phyloP scores from a whole-genome alignment of 2,329 filamentous ascomycete genomes.

The Akanthomyces lecanii region DNA sequence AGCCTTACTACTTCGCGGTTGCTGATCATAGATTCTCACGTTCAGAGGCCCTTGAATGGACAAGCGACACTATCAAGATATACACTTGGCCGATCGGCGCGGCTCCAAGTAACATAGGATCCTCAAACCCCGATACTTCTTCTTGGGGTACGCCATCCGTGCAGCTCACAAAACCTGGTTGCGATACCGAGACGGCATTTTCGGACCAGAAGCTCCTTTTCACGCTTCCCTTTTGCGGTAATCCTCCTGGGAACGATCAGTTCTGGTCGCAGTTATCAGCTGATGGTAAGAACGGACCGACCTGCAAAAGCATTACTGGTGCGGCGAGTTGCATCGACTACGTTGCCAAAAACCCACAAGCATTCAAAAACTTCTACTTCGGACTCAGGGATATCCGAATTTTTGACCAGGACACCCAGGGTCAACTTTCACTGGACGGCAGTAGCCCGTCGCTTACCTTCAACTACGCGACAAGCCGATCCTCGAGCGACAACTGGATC shows the following conservation, averaged over 20 bases:
- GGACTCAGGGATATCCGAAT: slow-evolving; percentile 2
- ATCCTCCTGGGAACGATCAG: background rate
- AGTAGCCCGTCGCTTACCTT: background rate
- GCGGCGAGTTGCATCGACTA: background rate
- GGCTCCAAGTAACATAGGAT: slow-evolving; percentile 28
- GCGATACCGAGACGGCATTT: slow-evolving; percentile 1
- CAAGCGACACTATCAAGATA: slow-evolving; percentile 32
- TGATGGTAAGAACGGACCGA: background rate
- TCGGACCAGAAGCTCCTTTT: slow-evolving; percentile 11
- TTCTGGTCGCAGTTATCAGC: slow-evolving; percentile 8
- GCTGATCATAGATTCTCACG: background rate
- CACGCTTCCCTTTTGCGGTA: slow-evolving; percentile 10
- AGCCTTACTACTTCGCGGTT: background rate
- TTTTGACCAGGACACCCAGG: background rate
- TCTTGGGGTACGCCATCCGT: slow-evolving; percentile 12
- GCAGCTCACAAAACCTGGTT: background rate
- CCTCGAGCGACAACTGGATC: slow-evolving; percentile 4
- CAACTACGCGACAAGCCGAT: background rate
- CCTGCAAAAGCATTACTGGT: slow-evolving; percentile 6
- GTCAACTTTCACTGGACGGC: background rate
- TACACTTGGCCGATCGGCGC: slow-evolving; percentile 31
- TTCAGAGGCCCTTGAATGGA: slow-evolving; percentile 36
- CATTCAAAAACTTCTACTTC: slow-evolving; percentile 4
- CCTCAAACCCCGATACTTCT: background rate
- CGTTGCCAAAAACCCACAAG: slow-evolving; percentile 7